Evolutionary conservation across 352 stramenopile species (phyloP).

Genomic region (Globisporangium splendens): DNA sequence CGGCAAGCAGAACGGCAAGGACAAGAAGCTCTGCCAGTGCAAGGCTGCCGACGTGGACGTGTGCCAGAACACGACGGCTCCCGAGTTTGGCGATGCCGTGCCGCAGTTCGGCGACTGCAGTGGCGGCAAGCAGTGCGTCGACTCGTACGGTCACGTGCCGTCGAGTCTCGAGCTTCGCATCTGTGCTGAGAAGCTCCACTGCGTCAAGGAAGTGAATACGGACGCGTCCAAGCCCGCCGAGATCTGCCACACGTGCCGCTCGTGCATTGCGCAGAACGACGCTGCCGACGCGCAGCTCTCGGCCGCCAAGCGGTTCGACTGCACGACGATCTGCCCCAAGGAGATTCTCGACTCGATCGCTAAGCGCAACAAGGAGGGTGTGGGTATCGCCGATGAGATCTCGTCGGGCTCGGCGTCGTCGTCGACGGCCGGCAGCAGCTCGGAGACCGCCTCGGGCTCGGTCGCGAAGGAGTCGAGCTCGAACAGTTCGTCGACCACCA

Average conservation of each 20-base stretch:
- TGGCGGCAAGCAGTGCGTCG: conserved; percentile 35
- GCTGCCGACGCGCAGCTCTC: conserved; percentile 43
- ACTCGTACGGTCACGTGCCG: conserved; percentile 62
- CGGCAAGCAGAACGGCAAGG: conserved; percentile 52
- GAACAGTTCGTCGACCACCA: conserved; percentile 4
- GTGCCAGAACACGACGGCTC: conserved; percentile 51
- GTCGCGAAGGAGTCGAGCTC: neutral
- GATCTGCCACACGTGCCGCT: conserved; percentile 83
- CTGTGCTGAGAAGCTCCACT: conserved; percentile 72
- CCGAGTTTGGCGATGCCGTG: conserved; percentile 28
- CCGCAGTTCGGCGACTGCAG: conserved; percentile 71
- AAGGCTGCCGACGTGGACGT: conserved; percentile 25
- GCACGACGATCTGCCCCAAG: conserved; percentile 61
- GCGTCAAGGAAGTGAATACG: conserved; percentile 68
- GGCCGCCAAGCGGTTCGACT: conserved; percentile 70
- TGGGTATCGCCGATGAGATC: conserved; percentile 59
- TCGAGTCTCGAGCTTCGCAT: conserved; percentile 43
- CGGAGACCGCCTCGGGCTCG: conserved; percentile 11
- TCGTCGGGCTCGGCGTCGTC: conserved; percentile 21
- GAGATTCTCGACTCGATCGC: conserved; percentile 63
- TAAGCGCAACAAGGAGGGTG: conserved; percentile 46
- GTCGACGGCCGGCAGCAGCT: conserved; percentile 17
- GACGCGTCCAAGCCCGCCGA: conserved; percentile 47
- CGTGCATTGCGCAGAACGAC: conserved; percentile 76
- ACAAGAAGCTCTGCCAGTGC: conserved; percentile 72